Conservation (phyloP, 805 yeast species). For the Isabelozyma pseudorhagii region DNA sequence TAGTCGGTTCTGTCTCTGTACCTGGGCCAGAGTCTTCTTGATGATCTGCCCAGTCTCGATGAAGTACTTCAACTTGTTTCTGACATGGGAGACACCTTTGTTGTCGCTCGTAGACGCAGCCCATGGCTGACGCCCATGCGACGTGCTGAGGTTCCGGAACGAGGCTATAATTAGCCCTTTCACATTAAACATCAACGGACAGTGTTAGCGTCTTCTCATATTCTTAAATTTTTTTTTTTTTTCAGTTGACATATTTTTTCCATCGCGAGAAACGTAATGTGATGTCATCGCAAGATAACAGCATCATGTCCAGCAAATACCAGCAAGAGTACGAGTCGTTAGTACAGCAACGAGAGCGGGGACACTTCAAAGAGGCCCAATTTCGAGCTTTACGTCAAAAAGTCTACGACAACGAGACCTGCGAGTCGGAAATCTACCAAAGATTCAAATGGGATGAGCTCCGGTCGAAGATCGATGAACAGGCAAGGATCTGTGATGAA, state of each 20-base stretch:
- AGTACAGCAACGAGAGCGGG: background rate
- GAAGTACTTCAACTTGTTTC: constrained; percentile 22
- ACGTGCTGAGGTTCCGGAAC: background rate
- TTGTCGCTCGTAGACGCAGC: background rate
- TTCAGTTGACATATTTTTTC: background rate
- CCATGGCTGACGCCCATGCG: background rate
- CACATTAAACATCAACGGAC: too few relatives aligned
- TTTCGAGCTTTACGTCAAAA: background rate
- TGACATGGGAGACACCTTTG: constrained; percentile 8
- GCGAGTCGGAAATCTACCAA: constrained; percentile 30
- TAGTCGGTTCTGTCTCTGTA: constrained; percentile 5
- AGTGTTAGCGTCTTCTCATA: too few relatives aligned
- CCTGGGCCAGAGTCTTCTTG: constrained; percentile 13
- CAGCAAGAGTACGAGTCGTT: background rate
- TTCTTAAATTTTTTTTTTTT: background rate
- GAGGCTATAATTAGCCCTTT: background rate
- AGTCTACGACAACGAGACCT: background rate
- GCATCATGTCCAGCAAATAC: background rate
- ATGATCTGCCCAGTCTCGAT: constrained; percentile 25
- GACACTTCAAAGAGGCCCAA: background rate
- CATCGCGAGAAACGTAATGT: background rate
- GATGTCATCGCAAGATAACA: background rate
- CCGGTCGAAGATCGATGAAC: constrained; percentile 44
- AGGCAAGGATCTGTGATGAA: constrained; percentile 44
- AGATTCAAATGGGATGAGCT: constrained; percentile 54